Evolutionary conservation across 2,329 filamentous ascomycete genomes (phyloP).

Genomic region (Epichloe hybrida): DNA sequence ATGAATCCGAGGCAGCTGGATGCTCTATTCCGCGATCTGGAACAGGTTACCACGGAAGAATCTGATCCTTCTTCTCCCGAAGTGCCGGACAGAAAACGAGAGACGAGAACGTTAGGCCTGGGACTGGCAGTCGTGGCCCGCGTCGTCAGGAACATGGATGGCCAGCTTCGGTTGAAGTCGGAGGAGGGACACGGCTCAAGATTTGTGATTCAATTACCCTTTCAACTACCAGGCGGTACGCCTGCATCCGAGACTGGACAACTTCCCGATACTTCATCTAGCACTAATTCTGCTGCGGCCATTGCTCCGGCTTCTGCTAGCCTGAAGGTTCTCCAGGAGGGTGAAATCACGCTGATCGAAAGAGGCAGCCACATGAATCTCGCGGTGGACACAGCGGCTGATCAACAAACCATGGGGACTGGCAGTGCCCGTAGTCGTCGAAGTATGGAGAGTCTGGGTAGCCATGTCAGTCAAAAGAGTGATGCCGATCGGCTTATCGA

Average conservation of each 20-base stretch:
- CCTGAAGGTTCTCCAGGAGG: constrained; percentile 20
- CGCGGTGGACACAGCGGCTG: constrained; percentile 5
- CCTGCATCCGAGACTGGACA: constrained; percentile 12
- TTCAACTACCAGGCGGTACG: constrained; percentile 42
- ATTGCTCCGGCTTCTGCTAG: constrained; percentile 12
- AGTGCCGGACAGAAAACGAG: constrained; percentile 16
- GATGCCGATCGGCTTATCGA: constrained; percentile 61
- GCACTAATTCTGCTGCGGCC: constrained; percentile 5
- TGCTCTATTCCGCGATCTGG: constrained; percentile 42
- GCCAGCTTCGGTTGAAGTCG: constrained; percentile 71
- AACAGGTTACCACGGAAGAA: constrained; percentile 41
- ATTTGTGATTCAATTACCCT: constrained; percentile 69
- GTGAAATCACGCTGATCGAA: constrained; percentile 51
- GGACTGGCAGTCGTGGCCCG: constrained; percentile 82
- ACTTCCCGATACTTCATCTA: neutral
- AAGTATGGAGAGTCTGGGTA: constrained; percentile 28
- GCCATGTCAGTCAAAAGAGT: constrained; percentile 36
- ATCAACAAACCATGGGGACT: constrained; percentile 5
- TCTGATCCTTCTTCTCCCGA: constrained; percentile 14
- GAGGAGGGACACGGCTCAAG: constrained; percentile 70
- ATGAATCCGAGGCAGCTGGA: constrained; percentile 52
- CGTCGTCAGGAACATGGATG: constrained; percentile 80
- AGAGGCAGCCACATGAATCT: constrained; percentile 20
- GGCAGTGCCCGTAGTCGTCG: constrained; percentile 12
- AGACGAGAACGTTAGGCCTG: constrained; percentile 50